Percentiles rank a stretch among this genome's conserved stretches.
phyloP scores from a whole-genome alignment of 495 filamentous ascomycete species.

The Elaphomyces granulatus region DNA sequence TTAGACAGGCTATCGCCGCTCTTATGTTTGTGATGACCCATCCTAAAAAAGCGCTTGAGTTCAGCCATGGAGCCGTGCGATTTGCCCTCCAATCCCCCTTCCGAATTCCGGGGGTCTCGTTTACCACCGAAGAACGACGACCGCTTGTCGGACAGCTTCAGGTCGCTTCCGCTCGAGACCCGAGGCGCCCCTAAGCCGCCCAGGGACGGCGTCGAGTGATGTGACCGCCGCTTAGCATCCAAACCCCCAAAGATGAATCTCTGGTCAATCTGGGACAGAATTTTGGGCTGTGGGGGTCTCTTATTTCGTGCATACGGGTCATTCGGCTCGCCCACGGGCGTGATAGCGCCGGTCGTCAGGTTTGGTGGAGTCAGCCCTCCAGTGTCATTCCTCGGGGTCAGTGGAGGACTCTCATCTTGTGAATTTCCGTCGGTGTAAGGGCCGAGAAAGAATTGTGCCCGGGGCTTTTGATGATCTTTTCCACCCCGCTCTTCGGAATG shows the following conservation, averaged over 20 bases:
- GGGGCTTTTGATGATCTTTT: slow-evolving; percentile 40
- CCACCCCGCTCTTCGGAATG: slow-evolving; percentile 31
- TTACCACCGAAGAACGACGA: slow-evolving; percentile 34
- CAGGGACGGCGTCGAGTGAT: slow-evolving; percentile 15
- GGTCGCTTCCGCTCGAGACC: slow-evolving; percentile 33
- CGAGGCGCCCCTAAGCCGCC: slow-evolving; percentile 23
- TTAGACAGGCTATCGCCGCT: slow-evolving; percentile 45
- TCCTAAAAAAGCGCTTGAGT: slow-evolving; percentile 81
- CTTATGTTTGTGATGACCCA: slow-evolving; percentile 53
- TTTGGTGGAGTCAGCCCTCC: slow-evolving; percentile 44
- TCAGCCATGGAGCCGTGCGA: slow-evolving; percentile 86
- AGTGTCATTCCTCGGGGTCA: slow-evolving; percentile 41
- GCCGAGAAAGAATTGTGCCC: slow-evolving; percentile 60
- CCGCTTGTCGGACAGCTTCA: slow-evolving; percentile 31
- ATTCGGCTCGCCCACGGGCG: slow-evolving; percentile 66
- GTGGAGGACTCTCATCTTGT: slow-evolving; percentile 37
- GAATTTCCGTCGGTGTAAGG: slow-evolving; percentile 38
- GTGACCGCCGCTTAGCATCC: slow-evolving; percentile 34
- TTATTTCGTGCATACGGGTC: slow-evolving; percentile 81
- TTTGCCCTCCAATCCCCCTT: slow-evolving; percentile 27
- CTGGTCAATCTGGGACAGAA: slow-evolving; percentile 56
- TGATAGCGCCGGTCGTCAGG: slow-evolving; percentile 50
- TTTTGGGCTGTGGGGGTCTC: slow-evolving; percentile 55
- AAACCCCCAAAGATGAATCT: slow-evolving; percentile 67
- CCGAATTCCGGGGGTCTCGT: slow-evolving; percentile 24